Base-by-base conservation (phyloP, 331 rosid species). In the Erythrophleum ivorense region DNA sequence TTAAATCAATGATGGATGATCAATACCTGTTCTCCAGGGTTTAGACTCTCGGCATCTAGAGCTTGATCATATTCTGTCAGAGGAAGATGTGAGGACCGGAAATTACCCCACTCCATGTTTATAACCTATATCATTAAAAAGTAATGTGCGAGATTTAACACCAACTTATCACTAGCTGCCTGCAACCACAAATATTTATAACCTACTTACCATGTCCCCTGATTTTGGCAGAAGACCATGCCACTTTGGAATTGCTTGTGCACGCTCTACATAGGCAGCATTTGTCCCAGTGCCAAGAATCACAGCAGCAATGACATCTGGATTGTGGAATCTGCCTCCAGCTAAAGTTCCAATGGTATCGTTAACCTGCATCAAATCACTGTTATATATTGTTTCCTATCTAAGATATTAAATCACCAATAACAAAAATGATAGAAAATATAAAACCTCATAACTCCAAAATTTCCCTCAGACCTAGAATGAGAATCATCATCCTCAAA, bases 51-150 rank as follows among this genome's bases (percentile, higher is more conserved):
- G 18, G 9, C 80, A 74, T 96, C 99, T 73, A 96, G 83, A 74
- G 86, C 88, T 7, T 78, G 89, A 87, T 96, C 99, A 71, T 91
- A 92, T 81, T 92, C 97, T 82, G 99, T 91, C 12, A 92, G 85
- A 63, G 99, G 98, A 86, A 96, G 97, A 86, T 96, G 89, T 2
- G 97, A 92, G 55, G 98, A 96, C 74, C 90, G 79, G 78, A 94
- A 96, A 85, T 88, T 94, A 85, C 99, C 99, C 99, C 99, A 96
- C 87, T 96, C 99, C 95, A 91, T 96, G 92, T 96, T 96, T 78
- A 96, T 94, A 72, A 94, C 98, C 99, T 96, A 76, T 53, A 85
- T 19, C 49, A 86, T 75, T 71, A 73, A 69, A 55, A 77, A 46
- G 24, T 54, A 69, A 74, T 64, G 74, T 71, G 75, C 16, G 31